Conservation (phyloP, 768 basidiomycete species). For the Boletus tomentosulus region DNA sequence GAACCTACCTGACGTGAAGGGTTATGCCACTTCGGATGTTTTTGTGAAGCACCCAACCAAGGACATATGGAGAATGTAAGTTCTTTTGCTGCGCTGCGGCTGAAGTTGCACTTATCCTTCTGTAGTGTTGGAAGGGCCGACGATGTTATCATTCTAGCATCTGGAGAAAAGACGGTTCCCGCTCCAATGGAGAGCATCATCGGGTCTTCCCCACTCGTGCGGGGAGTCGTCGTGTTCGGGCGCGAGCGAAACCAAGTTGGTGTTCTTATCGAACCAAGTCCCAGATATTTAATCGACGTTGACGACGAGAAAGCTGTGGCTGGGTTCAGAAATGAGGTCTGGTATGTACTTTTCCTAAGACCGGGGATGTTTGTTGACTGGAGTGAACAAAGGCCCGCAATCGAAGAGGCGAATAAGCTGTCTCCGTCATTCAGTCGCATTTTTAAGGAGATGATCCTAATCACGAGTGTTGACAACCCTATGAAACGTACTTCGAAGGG, state of each 20-base stretch:
- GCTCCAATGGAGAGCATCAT: conserved; percentile 27
- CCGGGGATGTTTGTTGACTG: background rate
- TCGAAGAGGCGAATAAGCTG: conserved; percentile 38
- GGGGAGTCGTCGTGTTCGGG: conserved; percentile 33
- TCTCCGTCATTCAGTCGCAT: conserved; percentile 40
- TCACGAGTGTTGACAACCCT: conserved; percentile 37
- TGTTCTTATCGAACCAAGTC: conserved; percentile 29
- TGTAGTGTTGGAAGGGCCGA: conserved; percentile 33
- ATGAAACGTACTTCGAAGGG: conserved; percentile 36
- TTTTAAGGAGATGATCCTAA: conserved; percentile 50
- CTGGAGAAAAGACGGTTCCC: conserved; percentile 23
- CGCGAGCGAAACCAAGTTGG: conserved; percentile 31
- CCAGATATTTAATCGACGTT: conserved; percentile 16
- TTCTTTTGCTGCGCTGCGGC: background rate
- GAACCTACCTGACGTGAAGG: conserved; percentile 38
- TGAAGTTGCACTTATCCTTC: background rate
- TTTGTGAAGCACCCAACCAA: conserved; percentile 42
- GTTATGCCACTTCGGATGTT: conserved; percentile 43
- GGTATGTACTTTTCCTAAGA: conserved; percentile 14
- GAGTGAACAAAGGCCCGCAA: conserved; percentile 26
- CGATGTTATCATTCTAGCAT: conserved; percentile 30
- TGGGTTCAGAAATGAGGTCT: conserved; percentile 29
- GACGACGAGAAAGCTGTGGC: conserved; percentile 21
- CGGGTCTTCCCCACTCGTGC: conserved; percentile 15
- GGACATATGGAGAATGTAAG: conserved; percentile 35